Evolutionary conservation across 176 grass and related monocot species (phyloP).

Genomic region (Puya raimondii): DNA sequence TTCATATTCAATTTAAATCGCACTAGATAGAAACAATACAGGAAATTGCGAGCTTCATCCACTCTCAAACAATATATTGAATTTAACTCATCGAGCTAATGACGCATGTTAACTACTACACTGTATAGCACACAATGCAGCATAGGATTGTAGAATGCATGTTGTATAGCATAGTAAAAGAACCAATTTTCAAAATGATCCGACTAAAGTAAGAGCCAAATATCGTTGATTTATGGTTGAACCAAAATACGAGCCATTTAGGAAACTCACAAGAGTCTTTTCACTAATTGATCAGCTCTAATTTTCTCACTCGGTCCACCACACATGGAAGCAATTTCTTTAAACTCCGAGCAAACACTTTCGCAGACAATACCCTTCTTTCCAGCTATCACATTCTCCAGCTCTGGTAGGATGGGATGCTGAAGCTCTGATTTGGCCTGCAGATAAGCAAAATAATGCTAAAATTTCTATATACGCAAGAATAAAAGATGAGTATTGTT

Average conservation of each 20-base stretch:
- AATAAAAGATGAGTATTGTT: too few species aligned
- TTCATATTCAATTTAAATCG: too few species aligned
- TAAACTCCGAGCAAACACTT: conserved; percentile 50
- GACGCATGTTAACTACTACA: too few species aligned
- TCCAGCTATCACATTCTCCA: conserved; percentile 37
- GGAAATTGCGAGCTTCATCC: too few species aligned
- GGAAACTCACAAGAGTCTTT: conserved; percentile 55
- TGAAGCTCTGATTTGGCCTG: conserved; percentile 63
- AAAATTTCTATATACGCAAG: background rate
- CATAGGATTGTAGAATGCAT: too few species aligned
- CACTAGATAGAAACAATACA: too few species aligned
- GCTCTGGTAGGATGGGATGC: conserved; percentile 47
- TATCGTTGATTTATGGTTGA: background rate
- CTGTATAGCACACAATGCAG: too few species aligned
- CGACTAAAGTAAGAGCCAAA: too few species aligned
- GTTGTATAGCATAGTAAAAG: too few species aligned
- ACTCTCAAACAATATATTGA: too few species aligned
- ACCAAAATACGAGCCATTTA: background rate
- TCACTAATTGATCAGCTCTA: conserved; percentile 51
- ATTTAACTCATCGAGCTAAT: too few species aligned
- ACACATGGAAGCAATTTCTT: conserved; percentile 71
- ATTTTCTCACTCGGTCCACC: conserved; percentile 57
- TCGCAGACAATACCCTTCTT: conserved; percentile 70
- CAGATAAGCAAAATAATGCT: conserved; percentile 6
- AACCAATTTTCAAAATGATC: too few species aligned